Evolutionary conservation across 345 rosid species (phyloP), one percentile per base, ranked within the genome.

Genomic region (Linum tenue): DNA sequence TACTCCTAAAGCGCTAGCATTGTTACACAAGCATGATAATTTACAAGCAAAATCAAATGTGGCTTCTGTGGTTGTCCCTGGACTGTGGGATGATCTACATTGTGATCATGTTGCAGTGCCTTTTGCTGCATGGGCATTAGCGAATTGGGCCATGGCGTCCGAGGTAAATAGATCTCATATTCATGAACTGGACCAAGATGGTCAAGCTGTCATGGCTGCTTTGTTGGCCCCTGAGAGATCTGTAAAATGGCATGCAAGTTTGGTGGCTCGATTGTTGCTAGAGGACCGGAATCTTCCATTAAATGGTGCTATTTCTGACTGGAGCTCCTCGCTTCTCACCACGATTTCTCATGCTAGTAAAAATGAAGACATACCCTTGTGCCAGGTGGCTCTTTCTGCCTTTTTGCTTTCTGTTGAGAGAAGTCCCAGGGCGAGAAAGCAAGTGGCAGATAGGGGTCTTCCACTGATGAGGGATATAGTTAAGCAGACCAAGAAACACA

Each of bases 71-170:
- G 96, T 90, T 65, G 90, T 94, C 75, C 96, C 99, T 75, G 99
- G 97, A 67, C 86, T 94, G 17, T 94, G 99, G 99, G 99, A 94
- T 82, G 99, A 94, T 79, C 85, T 94, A 74, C 96, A 88, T 66
- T 86, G 85, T 75, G 89, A 94, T 71, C 97, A 94, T 84, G 97
- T 94, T n/a, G 99, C 97, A 36, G 96, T 94, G 63, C 99, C 99
- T 61, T 94, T 94, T 83, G 99, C 99, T 62, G 89, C 90, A 8
- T 90, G 99, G 99, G 96, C 97, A 42, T 79, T 94, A 76, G 96
- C 99, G 69, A 88, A 90, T 70, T 94, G 99, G 99, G 99, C 99
- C 37, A 84, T 83, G 90, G 95, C 99, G 64, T 94, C 99, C 40
- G 84, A 78, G 69, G 74, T 70, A 62, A 94, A 94, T 75, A 85